Conservation (phyloP, 2,329 filamentous ascomycete species). For the Aspergillus versicolor region DNA sequence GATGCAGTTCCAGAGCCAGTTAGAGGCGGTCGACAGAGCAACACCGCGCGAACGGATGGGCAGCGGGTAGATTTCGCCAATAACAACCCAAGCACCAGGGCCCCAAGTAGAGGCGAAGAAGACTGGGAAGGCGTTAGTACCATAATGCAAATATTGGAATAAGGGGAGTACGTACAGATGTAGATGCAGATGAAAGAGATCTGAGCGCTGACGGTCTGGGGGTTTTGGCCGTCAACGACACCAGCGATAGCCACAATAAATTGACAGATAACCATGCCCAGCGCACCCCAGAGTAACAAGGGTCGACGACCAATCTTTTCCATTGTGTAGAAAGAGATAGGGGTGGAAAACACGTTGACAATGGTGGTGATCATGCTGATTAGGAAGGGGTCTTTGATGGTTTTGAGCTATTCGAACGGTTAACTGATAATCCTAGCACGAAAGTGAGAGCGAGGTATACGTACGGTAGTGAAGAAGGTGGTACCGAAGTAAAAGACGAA, state of each 20-base stretch:
- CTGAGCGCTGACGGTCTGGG: slow-evolving; percentile 57
- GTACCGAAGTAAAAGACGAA: slow-evolving; percentile 90
- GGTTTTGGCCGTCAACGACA: slow-evolving; percentile 56
- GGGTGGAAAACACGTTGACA: slow-evolving; percentile 83
- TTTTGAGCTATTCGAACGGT: slow-evolving; percentile 57
- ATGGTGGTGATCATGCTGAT: slow-evolving; percentile 83
- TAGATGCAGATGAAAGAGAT: slow-evolving; percentile 89
- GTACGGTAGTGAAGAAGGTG: slow-evolving; percentile 67
- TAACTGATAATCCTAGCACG: neutral
- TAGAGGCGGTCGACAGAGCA: slow-evolving; percentile 79
- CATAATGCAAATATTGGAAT: neutral
- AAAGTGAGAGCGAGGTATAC: neutral
- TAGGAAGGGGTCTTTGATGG: slow-evolving; percentile 75
- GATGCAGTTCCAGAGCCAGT: slow-evolving; percentile 87
- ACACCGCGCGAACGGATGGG: slow-evolving; percentile 87
- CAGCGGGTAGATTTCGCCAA: slow-evolving; percentile 87
- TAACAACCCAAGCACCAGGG: slow-evolving; percentile 68
- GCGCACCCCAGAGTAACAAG: slow-evolving; percentile 74
- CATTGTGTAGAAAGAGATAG: slow-evolving; percentile 82
- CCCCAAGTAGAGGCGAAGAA: slow-evolving; percentile 91
- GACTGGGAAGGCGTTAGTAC: slow-evolving; percentile 36
- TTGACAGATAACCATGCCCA: slow-evolving; percentile 82
- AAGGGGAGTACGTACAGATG: slow-evolving; percentile 55
- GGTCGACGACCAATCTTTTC: slow-evolving; percentile 78
- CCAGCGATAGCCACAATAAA: slow-evolving; percentile 81